phyloP scores from a whole-genome alignment of 2,329 filamentous ascomycete species.

The Fusarium heterosporum region DNA sequence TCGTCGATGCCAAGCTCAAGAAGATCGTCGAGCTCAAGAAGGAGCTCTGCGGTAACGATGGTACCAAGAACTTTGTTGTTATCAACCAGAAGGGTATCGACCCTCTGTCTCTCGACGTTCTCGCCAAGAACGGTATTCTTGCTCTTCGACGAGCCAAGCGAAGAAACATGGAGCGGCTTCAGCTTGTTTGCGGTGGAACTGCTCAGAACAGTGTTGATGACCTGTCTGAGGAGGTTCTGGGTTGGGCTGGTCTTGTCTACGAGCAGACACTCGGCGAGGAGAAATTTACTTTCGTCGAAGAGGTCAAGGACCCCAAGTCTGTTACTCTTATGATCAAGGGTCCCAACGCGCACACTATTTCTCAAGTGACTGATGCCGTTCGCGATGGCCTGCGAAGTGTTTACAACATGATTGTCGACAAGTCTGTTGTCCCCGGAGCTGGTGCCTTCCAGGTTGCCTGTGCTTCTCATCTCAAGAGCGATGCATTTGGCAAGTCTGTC shows the following conservation, averaged over 20 bases:
- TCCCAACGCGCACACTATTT: conserved; percentile 95
- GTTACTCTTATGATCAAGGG: conserved; percentile 98
- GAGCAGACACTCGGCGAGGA: conserved; percentile 98
- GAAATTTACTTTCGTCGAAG: conserved; percentile 98
- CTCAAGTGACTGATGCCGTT: conserved; percentile 95
- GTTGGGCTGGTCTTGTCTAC: conserved; percentile 96
- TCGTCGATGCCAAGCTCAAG: conserved; percentile 94
- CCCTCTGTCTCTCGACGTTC: conserved; percentile 91
- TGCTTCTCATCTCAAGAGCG: conserved; percentile 86
- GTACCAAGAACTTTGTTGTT: conserved; percentile 95
- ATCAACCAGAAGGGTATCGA: conserved; percentile 99
- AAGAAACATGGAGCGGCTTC: conserved; percentile 98
- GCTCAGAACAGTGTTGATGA: conserved; percentile 98
- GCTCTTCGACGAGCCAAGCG: conserved; percentile 94
- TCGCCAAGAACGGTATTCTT: conserved; percentile 98
- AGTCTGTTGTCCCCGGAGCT: conserved; percentile 91
- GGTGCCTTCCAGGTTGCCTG: conserved; percentile 97
- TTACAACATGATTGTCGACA: conserved; percentile 99
- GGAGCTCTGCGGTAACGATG: conserved; percentile 92
- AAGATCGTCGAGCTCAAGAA: conserved; percentile 99
- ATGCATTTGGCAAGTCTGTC: conserved; percentile 87
- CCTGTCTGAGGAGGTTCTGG: conserved; percentile 85
- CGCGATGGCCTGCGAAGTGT: conserved; percentile 94
- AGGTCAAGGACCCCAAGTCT: conserved; percentile 98
- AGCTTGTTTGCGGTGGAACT: conserved; percentile 90